These are phyloP conservation scores for Linnemannia zychae DNA, from an alignment of 192 early-diverging fungal species.

Conservation along the genomic window DNA sequence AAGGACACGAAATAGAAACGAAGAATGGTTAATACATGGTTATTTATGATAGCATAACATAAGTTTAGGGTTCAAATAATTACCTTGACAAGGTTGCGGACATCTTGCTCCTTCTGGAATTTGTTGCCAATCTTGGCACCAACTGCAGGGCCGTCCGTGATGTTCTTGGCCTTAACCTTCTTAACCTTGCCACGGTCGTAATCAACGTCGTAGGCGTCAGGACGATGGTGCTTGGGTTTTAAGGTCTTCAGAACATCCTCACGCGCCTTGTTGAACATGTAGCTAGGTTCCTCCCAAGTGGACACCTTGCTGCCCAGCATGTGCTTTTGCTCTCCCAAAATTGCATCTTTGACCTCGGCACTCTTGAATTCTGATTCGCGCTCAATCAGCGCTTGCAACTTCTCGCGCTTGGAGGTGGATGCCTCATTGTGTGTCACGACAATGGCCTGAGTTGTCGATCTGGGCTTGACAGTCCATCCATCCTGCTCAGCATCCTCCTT, in stretches of 20 bases:
- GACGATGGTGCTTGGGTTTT: conserved; percentile 66
- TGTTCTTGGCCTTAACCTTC: conserved; percentile 77
- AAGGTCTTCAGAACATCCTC: conserved; percentile 59
- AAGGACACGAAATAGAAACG: neutral
- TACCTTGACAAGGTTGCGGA: conserved; percentile 57
- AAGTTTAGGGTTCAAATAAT: neutral
- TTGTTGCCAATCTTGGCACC: conserved; percentile 57
- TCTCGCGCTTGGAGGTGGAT: conserved; percentile 59
- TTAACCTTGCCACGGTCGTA: conserved; percentile 83
- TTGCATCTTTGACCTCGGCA: conserved; percentile 61
- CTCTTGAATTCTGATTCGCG: conserved; percentile 67
- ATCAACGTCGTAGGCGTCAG: conserved; percentile 72
- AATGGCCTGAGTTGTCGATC: conserved; percentile 62
- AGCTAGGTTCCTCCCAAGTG: conserved; percentile 51
- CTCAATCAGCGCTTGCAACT: conserved; percentile 60
- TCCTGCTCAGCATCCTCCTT: conserved; percentile 56
- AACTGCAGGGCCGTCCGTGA: conserved; percentile 22
- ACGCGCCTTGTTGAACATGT: conserved; percentile 40
- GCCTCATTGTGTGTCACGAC: conserved; percentile 61
- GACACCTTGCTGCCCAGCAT: conserved; percentile 47
- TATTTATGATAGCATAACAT: neutral
- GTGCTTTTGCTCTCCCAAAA: conserved; percentile 58
- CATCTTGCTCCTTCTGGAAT: conserved; percentile 61
- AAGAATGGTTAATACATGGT: neutral
- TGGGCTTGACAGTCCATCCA: conserved; percentile 58